Evolutionary conservation across 176 grass and related monocot genomes (phyloP).

Genomic region (Bonia amplexicaulis): DNA sequence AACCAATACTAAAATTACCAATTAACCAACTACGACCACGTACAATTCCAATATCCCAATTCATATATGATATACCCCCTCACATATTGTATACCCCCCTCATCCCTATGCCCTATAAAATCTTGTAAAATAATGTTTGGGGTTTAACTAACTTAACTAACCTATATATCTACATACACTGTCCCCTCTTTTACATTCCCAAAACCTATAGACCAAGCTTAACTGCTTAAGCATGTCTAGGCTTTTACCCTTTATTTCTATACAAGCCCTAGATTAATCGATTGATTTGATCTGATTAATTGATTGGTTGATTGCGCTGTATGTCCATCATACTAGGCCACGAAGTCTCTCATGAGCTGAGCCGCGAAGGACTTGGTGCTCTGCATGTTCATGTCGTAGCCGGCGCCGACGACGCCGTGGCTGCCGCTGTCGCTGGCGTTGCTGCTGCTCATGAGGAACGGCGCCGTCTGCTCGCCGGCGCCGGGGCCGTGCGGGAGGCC

Average conservation of each 20-base stretch:
- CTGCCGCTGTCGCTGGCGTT: constrained; percentile 34
- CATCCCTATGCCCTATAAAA: constrained; percentile 37
- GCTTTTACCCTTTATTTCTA: constrained; percentile 44
- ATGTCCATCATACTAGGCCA: constrained; percentile 36
- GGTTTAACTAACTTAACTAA: constrained; percentile 33
- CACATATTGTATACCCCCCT: constrained; percentile 31
- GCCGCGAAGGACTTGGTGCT: constrained; percentile 73
- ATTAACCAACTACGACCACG: constrained; percentile 15
- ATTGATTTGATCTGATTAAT: neutral
- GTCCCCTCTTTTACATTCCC: constrained; percentile 60
- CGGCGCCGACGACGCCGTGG: constrained; percentile 11
- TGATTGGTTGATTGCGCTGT: constrained; percentile 21
- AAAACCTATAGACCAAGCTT: constrained; percentile 37
- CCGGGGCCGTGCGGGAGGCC: constrained; percentile 68
- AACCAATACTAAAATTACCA: constrained; percentile 35
- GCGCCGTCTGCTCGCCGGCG: constrained; percentile 48
- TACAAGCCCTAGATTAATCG: constrained; percentile 59
- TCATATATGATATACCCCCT: constrained; percentile 28
- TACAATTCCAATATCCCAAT: constrained; percentile 22
- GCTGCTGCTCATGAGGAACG: constrained; percentile 50
- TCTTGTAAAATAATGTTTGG: constrained; percentile 55
- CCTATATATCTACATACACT: constrained; percentile 46
- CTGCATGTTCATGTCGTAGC: constrained; percentile 86
- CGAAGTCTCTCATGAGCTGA: constrained; percentile 80
- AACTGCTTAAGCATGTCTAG: constrained; percentile 28